Conservation (phyloP, 1,139 yeast species). For the Pichia sp. region DNA sequence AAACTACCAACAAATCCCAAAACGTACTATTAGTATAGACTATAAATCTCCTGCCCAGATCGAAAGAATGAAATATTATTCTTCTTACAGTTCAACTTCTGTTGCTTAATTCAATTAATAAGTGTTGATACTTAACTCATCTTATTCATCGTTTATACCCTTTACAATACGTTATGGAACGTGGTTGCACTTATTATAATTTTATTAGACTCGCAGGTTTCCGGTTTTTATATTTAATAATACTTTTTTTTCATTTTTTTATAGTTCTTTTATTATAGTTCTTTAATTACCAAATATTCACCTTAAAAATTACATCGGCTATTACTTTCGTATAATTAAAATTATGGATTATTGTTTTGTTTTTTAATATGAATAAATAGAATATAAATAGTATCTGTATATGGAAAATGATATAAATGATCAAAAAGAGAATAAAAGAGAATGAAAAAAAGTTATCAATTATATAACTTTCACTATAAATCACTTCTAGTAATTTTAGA, state of each 20-base stretch:
- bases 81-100: background rate
- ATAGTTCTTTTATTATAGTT: background rate
- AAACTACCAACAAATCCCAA: background rate
- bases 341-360: background rate
- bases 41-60: conserved; percentile 10
- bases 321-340: too few species aligned
- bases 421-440: background rate
- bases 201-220: background rate
- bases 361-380: background rate
- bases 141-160: background rate
- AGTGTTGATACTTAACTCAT: background rate
- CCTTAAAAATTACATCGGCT: background rate
- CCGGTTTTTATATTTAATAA: background rate
- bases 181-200: background rate
- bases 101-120: background rate
- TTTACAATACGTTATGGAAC: background rate
- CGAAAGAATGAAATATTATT: conserved; percentile 9
- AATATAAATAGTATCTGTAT: background rate
- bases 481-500: conserved; percentile 53
- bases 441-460: too few species aligned
- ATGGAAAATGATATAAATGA: background rate
- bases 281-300: background rate
- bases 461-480: conserved; percentile 24
- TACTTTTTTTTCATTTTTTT: background rate
- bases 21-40: background rate